Conservation (phyloP, 2,329 filamentous ascomycete genomes). For the Ophiocordyceps robertsii region DNA sequence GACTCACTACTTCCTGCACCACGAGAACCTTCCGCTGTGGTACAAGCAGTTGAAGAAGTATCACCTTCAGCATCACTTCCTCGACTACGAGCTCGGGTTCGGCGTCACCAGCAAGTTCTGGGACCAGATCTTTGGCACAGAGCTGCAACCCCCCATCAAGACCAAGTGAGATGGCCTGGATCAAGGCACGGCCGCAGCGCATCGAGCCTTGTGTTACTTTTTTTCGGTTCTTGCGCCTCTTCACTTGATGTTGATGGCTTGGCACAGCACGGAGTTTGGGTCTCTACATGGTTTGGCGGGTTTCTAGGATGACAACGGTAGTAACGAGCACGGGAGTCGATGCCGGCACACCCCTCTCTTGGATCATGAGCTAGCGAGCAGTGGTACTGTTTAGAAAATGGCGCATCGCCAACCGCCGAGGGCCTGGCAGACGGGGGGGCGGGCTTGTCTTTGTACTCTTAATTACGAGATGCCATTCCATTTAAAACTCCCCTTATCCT, state of each 20-base stretch:
- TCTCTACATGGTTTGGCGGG: background rate
- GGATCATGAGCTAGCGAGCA: too few species aligned
- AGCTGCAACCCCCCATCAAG: constrained; percentile 39
- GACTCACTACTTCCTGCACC: constrained; percentile 98
- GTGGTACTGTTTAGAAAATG: too few species aligned
- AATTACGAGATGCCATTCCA: too few species aligned
- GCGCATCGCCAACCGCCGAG: too few species aligned
- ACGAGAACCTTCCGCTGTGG: constrained; percentile 79
- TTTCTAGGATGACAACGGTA: background rate
- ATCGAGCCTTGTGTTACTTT: background rate
- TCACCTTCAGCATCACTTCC: constrained; percentile 92
- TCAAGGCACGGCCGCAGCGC: background rate
- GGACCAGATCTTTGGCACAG: constrained; percentile 85
- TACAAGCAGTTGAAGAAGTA: constrained; percentile 94
- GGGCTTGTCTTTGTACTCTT: too few species aligned
- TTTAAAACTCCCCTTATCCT: too few species aligned
- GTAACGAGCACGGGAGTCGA: background rate
- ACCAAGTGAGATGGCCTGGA: constrained; percentile 11
- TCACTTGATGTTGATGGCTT: constrained; percentile 6
- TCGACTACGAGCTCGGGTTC: constrained; percentile 95
- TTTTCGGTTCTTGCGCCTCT: background rate
- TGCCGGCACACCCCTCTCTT: background rate
- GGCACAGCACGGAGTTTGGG: constrained; percentile 4
- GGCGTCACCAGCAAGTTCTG: constrained; percentile 95
- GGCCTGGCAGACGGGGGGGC: too few species aligned